Conservation (phyloP, 2,329 filamentous ascomycete species). For the Exophiala aquamarina region DNA sequence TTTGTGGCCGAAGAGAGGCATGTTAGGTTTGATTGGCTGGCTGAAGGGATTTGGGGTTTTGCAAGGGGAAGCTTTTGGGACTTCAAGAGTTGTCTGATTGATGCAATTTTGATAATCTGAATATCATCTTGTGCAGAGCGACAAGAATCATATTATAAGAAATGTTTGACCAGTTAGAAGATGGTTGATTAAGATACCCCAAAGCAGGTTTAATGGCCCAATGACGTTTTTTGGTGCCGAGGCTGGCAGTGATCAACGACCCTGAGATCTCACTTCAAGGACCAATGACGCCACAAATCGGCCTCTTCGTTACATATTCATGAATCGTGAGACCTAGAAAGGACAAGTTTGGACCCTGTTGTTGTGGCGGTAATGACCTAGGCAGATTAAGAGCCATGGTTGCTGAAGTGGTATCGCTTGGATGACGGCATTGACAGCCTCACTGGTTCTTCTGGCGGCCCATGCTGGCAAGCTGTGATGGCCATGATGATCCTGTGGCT, state of each 20-base stretch:
- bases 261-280: too few species aligned
- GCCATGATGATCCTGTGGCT: conserved; percentile 12
- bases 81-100: neutral
- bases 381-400: too few species aligned
- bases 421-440: conserved; percentile 16
- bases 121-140: neutral
- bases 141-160: conserved; percentile 1
- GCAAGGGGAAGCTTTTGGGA: neutral
- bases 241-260: conserved; percentile 14
- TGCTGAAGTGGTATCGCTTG: neutral
- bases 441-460: neutral
- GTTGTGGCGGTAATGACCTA: neutral
- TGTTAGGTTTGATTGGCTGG: conserved; percentile 7
- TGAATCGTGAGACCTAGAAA: conserved; percentile 1
- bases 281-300: conserved; percentile 19
- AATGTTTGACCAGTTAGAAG: neutral
- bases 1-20: conserved; percentile 28
- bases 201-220: conserved; percentile 13
- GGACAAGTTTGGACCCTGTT: neutral
- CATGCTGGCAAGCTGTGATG: neutral
- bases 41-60: neutral
- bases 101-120: too few species aligned
- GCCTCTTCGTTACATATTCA: neutral
- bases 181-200: neutral
- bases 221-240: conserved; percentile 13